These are phyloP conservation scores for Backusella tarrabulga DNA, from an alignment of 192 early-diverging fungal species.

Conservation along the genomic window DNA sequence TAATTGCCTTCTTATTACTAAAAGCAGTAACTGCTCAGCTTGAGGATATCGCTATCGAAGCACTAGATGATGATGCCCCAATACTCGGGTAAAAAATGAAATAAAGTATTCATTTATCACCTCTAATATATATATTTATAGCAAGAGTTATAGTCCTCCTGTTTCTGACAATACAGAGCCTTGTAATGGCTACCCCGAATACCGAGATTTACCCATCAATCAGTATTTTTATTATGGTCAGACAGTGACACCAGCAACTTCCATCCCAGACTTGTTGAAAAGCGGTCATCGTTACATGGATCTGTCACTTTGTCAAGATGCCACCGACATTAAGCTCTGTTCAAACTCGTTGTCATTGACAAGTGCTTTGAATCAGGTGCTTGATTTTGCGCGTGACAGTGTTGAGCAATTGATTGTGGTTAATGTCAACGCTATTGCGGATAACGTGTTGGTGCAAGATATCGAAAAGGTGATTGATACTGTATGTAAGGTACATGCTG, in stretches of 20 bases:
- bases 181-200: constrained; percentile 15
- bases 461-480: constrained; percentile 20
- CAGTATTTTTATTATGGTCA: constrained; percentile 9
- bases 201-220: neutral
- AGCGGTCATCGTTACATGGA: neutral
- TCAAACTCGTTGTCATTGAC: neutral
- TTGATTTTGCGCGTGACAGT: constrained; percentile 9
- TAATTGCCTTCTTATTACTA: neutral
- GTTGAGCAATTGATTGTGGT: constrained; percentile 16
- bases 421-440: neutral
- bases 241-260: neutral
- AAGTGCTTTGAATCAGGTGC: constrained; percentile 6
- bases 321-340: neutral
- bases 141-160: neutral
- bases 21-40: neutral
- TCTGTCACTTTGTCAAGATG: neutral
- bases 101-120: neutral
- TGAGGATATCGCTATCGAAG: neutral
- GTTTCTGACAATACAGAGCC: neutral
- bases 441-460: neutral
- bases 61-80: neutral
- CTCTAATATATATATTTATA: neutral
- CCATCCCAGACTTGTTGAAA: constrained; percentile 10
- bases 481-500: constrained; percentile 20
- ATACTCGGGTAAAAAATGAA: neutral